A percentile compares a stretch with the other conserved stretches of the same genome.
Evolutionary conservation across 176 grass and related monocot genomes (phyloP).

Genomic region (Rhynchospora tenuis): DNA sequence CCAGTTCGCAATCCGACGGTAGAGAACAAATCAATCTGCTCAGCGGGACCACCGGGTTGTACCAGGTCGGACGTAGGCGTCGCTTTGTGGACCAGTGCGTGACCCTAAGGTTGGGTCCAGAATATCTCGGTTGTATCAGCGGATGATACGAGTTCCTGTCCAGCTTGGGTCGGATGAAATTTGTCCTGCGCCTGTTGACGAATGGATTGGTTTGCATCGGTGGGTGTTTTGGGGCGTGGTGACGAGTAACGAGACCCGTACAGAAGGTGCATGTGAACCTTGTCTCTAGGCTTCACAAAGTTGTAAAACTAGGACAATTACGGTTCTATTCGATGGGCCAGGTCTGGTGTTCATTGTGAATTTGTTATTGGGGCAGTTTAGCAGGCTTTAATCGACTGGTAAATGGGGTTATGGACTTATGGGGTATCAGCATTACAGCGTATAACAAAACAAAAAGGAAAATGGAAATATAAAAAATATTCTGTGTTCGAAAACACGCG

Average conservation of each 20-base stretch:
- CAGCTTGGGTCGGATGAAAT: not conserved
- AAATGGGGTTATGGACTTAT: no score
- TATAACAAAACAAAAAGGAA: not conserved
- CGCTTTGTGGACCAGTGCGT: not conserved
- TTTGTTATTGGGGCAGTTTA: not conserved
- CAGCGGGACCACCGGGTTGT: not conserved
- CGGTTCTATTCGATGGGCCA: not conserved
- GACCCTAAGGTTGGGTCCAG: not conserved
- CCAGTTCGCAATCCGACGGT: not conserved
- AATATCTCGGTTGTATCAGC: not conserved
- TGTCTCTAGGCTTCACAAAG: not conserved
- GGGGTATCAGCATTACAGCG: no score
- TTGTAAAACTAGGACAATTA: not conserved
- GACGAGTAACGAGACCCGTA: not conserved
- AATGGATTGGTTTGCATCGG: no score
- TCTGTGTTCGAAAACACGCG: no score
- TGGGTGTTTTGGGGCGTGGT: not conserved
- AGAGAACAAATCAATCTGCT: not conserved
- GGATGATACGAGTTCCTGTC: not conserved
- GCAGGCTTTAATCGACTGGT: not conserved
- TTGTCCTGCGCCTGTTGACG: not conserved
- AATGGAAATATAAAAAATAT: no score
- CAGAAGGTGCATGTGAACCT: not conserved
- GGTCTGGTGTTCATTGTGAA: not conserved
- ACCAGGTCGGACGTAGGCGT: not conserved